phyloP scores from a whole-genome alignment of 495 filamentous ascomycete species.

The Pseudomonodictys pantanalensis region DNA sequence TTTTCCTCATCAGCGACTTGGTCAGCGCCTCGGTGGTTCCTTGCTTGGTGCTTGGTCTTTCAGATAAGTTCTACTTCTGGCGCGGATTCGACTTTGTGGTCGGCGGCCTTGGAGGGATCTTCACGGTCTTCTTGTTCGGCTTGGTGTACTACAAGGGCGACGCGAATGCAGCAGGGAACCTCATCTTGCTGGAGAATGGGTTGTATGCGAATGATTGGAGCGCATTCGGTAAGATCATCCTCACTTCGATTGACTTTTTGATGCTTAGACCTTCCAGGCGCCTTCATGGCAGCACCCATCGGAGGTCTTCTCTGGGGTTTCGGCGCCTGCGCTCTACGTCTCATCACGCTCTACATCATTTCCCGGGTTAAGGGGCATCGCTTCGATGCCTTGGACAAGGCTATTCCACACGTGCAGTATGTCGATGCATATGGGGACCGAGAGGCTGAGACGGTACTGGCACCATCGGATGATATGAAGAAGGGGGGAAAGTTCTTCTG shows the following conservation, averaged over 20 bases:
- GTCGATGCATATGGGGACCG: constrained; percentile 1
- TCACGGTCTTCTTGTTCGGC: constrained; percentile 74
- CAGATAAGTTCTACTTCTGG: constrained; percentile 63
- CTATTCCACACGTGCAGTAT: constrained; percentile 28
- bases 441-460: constrained; percentile 18
- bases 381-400: constrained; percentile 64
- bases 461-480: constrained; percentile 11
- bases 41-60: constrained; percentile 63
- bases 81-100: constrained; percentile 70
- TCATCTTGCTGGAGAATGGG: constrained; percentile 66
- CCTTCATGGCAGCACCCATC: constrained; percentile 72
- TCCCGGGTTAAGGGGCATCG: constrained; percentile 52
- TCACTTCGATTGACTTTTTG: not conserved
- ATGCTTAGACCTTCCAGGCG: constrained; percentile 41
- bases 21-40: constrained; percentile 69
- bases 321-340: constrained; percentile 54
- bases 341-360: constrained; percentile 51
- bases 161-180: constrained; percentile 58
- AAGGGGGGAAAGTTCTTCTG: constrained; percentile 31
- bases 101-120: constrained; percentile 66
- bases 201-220: constrained; percentile 71
- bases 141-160: constrained; percentile 61
- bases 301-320: constrained; percentile 69
- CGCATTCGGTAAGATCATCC: constrained; percentile 54
- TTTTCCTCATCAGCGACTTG: constrained; percentile 73